Percentiles rank a stretch among this genome's conserved stretches.
These are phyloP conservation scores for Gaeumannomyces sp. DNA, from an alignment of 2,329 filamentous ascomycete species.

Conservation along the genomic window DNA sequence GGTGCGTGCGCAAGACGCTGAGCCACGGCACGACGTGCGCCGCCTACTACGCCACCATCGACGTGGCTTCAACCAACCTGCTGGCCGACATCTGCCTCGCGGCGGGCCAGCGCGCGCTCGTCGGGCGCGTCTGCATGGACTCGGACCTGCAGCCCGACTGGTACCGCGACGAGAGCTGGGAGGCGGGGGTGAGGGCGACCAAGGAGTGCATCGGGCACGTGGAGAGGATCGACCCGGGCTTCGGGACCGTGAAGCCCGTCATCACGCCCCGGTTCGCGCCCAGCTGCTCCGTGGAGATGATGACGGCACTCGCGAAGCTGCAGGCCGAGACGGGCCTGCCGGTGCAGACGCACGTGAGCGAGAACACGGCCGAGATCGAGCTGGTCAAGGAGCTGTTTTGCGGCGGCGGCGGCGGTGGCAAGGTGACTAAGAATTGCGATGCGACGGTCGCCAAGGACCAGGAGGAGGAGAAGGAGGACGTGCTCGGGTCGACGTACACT, in stretches of 20 bases:
- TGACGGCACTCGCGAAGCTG: constrained; percentile 58
- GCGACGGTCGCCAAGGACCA: constrained; percentile 22
- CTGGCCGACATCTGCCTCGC: constrained; percentile 77
- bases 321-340: constrained; percentile 57
- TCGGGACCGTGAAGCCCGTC: constrained; percentile 66
- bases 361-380: constrained; percentile 68
- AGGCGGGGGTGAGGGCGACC: constrained; percentile 50
- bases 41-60: constrained; percentile 88
- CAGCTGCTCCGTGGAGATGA: constrained; percentile 51
- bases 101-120: constrained; percentile 79
- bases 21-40: constrained; percentile 89
- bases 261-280: constrained; percentile 70
- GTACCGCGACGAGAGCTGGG: constrained; percentile 69
- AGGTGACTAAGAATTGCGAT: constrained; percentile 34
- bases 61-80: constrained; percentile 83
- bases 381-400: constrained; percentile 64
- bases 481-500: constrained; percentile 50
- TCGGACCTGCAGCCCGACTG: constrained; percentile 59
- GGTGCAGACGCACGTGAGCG: constrained; percentile 84
- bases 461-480: constrained; percentile 10
- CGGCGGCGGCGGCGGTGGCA: background rate
- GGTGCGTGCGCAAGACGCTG: constrained; percentile 73
- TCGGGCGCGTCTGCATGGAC: constrained; percentile 97
- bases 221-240: constrained; percentile 55
- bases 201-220: constrained; percentile 60